Percentiles rank a stretch among this genome's conserved stretches.
These are phyloP conservation scores for Colletotrichum sp. DNA, from an alignment of 2,329 filamentous ascomycete genomes.

Conservation along the genomic window DNA sequence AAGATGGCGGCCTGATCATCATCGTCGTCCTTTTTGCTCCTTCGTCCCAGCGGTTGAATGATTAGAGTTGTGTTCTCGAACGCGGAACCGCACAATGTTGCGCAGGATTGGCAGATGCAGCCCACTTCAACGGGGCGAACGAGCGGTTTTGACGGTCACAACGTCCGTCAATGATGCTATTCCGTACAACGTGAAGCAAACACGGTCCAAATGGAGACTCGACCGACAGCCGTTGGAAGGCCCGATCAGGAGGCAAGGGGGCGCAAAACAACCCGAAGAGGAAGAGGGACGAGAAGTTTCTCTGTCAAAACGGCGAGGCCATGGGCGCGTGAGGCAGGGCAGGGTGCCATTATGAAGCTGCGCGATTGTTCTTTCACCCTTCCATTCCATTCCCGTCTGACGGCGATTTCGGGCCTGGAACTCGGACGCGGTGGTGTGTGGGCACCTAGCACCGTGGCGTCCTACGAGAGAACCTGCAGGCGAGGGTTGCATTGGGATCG, in stretches of 20 bases:
- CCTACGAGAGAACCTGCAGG: background rate
- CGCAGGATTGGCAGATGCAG: background rate
- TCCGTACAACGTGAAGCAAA: background rate
- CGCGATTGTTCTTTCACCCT: background rate
- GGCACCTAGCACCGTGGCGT: background rate
- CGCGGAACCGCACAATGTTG: background rate
- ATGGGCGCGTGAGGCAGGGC: background rate
- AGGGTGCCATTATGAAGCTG: background rate
- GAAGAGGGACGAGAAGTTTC: background rate
- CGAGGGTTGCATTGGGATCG: background rate
- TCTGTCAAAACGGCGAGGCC: background rate
- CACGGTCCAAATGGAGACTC: background rate
- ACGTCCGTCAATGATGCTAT: background rate
- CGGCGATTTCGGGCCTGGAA: background rate
- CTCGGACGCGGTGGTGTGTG: background rate
- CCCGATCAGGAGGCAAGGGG: background rate
- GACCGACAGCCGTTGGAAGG: background rate
- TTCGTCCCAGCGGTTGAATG: background rate
- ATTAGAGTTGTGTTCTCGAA: background rate
- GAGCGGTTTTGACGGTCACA: background rate
- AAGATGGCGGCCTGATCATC: background rate
- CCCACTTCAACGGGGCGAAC: background rate
- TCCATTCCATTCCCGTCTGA: background rate
- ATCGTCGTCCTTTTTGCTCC: background rate
- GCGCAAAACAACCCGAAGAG: background rate